Percentiles rank a stretch among this genome's conserved stretches.
Conservation (phyloP, 495 filamentous ascomycete genomes). For the Penicillium waksmanii region DNA sequence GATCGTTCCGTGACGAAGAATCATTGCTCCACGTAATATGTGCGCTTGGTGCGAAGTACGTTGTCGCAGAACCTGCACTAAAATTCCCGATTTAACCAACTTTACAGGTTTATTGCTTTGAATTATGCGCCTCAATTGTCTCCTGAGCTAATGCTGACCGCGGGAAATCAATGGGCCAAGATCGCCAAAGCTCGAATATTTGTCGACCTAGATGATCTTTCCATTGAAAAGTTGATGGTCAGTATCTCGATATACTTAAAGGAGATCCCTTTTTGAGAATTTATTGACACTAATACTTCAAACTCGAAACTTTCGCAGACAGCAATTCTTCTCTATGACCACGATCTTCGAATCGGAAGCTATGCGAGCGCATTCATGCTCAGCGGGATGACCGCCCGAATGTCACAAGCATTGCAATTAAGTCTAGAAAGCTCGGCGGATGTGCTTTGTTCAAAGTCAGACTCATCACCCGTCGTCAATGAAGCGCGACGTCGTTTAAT, state of each 20-base stretch:
- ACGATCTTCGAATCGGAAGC: constrained; percentile 29
- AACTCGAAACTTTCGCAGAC: constrained; percentile 10
- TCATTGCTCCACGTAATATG: constrained; percentile 30
- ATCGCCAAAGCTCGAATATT: constrained; percentile 26
- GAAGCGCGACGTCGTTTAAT: constrained; percentile 28
- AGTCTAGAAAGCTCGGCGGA: constrained; percentile 31
- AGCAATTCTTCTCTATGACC: constrained; percentile 30
- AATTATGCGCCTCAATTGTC: constrained; percentile 12
- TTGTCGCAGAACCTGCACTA: background rate
- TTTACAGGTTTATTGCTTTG: constrained; percentile 18
- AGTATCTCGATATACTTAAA: background rate
- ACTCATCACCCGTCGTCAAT: constrained; percentile 14
- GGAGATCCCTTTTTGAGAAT: too few species aligned
- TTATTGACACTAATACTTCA: background rate
- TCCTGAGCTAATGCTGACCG: constrained; percentile 17
- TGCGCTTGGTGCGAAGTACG: constrained; percentile 32
- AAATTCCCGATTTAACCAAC: background rate
- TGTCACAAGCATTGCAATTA: constrained; percentile 34
- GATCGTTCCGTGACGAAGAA: constrained; percentile 16
- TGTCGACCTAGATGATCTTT: constrained; percentile 28
- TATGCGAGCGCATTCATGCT: constrained; percentile 31
- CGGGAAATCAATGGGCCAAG: constrained; percentile 32
- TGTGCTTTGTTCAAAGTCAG: constrained; percentile 21
- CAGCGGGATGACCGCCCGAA: constrained; percentile 27
- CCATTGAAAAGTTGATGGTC: constrained; percentile 30